Base-by-base conservation (phyloP, 2,329 filamentous ascomycete genomes). In the Diaporthe vexans region DNA sequence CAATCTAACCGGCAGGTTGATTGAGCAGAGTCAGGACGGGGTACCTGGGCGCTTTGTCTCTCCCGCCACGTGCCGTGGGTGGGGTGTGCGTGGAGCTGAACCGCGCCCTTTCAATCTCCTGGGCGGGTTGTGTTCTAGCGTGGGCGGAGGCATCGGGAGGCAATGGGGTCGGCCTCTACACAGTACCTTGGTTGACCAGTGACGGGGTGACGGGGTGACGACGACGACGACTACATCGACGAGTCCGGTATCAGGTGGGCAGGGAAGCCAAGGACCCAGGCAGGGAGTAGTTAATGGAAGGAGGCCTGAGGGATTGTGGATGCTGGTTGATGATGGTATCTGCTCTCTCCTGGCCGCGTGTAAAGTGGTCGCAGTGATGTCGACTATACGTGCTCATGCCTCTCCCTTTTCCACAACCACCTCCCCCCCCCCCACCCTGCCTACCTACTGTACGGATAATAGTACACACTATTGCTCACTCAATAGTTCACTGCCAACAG, bases 51-150 rank as follows among this genome's bases (percentile, higher is more conserved):
- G 13, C n/a, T 29, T 40, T 68, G 63, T 54, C 63, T 68, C 63
- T 33, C n/a, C 37, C 48, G 33, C 63, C 63, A 68, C 63, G 63
- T 68, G 63, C 63, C 63, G n/a, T 3, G 63, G 10, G 63, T 68
- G 63, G 63, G 48, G 63, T 54, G 40, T 13, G 63, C 63, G 48
- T 68, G 63, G 63, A 68, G 63, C 63, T 68, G 48, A 68, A 68
- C 33, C 63, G 48, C 63, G 63, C 33, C 63, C 63, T 68, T 68
- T 54, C 63, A 68, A 68, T 68, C 48, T 68, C 63, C 63, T 40
- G n/a, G 63, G 29, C 48, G 63, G 63, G 33, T 52, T 24, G 35
- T 54, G 63, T 68, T 54, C 48, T 68, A 68, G 63, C 63, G 63
- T 48, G 33, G 33, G 63, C 63, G 46, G 63, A 68, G 63, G 63